Evolutionary conservation across 768 basidiomycete species (phyloP).

Genomic region (Hygrocybe coccinea): DNA sequence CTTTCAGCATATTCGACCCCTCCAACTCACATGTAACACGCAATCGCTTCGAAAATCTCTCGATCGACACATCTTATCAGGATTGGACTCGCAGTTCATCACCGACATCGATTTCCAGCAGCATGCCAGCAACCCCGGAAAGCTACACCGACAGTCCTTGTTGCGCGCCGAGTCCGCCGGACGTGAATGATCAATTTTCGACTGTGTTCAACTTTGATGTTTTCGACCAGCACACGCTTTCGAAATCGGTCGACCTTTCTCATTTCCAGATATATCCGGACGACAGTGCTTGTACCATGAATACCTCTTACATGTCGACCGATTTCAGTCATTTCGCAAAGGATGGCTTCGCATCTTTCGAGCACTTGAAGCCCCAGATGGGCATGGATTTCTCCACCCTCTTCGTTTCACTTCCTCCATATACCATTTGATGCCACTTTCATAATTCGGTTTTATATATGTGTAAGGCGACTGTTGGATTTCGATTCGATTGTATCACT

Average conservation of each 20-base stretch:
- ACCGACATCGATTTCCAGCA: conserved; percentile 31
- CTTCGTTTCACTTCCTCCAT: conserved; percentile 33
- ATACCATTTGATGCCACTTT: conserved; percentile 20
- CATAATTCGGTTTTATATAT: neutral
- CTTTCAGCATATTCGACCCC: neutral
- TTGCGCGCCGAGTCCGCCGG: conserved; percentile 8
- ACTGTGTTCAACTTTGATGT: conserved; percentile 28
- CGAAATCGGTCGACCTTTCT: conserved; percentile 10
- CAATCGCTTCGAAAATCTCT: conserved; percentile 24
- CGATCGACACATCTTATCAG: conserved; percentile 39
- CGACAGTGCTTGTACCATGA: neutral
- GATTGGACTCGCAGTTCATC: conserved; percentile 46
- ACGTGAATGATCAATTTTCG: conserved; percentile 29
- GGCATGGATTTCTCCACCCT: conserved; percentile 34
- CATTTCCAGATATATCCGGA: neutral
- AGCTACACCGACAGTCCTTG: conserved; percentile 27
- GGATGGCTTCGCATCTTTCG: conserved; percentile 20
- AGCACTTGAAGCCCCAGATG: conserved; percentile 22
- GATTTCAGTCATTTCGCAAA: neutral
- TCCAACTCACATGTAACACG: neutral
- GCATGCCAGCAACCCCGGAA: conserved; percentile 40
- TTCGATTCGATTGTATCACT: too few species aligned
- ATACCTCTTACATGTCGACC: conserved; percentile 8
- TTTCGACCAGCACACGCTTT: conserved; percentile 26
- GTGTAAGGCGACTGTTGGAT: too few species aligned